Percentiles rank a stretch among this genome's conserved stretches.
These are phyloP conservation scores for Globisporangium iwayamae DNA, from an alignment of 352 stramenopile genomes.

Conservation along the genomic window DNA sequence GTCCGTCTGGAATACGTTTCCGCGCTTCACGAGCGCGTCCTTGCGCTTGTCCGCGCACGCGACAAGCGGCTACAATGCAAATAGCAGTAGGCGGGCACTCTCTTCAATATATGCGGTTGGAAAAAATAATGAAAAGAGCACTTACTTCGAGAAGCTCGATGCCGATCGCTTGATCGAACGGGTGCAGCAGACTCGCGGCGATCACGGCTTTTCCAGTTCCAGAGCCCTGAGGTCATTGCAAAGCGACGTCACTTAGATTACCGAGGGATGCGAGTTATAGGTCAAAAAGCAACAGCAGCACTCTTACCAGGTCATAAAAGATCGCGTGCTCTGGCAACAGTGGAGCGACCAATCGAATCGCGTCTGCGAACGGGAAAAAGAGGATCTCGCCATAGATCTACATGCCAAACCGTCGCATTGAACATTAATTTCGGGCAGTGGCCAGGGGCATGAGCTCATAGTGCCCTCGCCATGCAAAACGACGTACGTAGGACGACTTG, in stretches of 20 bases:
- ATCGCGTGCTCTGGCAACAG: slow-evolving; percentile 62
- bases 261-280: too few species aligned
- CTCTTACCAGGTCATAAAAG: slow-evolving; percentile 78
- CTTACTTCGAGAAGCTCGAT: slow-evolving; percentile 73
- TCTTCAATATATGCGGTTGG: not conserved
- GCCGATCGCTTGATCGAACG: slow-evolving; percentile 81
- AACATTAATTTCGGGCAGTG: not conserved
- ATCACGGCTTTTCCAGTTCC: slow-evolving; percentile 80
- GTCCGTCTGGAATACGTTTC: slow-evolving; percentile 32
- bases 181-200: slow-evolving; percentile 66
- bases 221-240: slow-evolving; percentile 45
- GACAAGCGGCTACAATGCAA: slow-evolving; percentile 49
- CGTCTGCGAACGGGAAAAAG: slow-evolving; percentile 83
- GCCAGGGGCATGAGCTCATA: not conserved
- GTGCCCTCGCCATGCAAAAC: not conserved
- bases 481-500: slow-evolving; percentile 73
- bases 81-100: not conserved
- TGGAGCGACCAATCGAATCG: slow-evolving; percentile 58
- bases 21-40: slow-evolving; percentile 38
- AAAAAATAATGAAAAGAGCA: not conserved
- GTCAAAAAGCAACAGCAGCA: too few species aligned
- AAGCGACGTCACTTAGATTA: not conserved
- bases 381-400: slow-evolving; percentile 84
- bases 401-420: not conserved
- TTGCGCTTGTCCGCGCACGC: slow-evolving; percentile 76